Base-by-base conservation (phyloP, 495 filamentous ascomycete species). In the Letharia lupina region DNA sequence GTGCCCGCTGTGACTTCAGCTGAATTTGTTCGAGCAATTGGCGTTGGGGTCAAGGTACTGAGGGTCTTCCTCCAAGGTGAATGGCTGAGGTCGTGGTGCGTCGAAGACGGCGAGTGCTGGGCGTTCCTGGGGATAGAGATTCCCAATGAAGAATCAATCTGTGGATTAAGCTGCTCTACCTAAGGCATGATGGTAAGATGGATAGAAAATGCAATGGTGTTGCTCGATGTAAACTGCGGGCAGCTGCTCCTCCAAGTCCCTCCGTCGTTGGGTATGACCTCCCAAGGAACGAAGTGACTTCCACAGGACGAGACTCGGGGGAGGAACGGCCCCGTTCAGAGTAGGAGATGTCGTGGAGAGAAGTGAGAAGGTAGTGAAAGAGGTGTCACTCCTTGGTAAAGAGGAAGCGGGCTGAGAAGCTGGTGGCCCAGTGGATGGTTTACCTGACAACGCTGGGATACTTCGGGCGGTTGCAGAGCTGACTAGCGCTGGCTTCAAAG, bases 351-450 rank as follows among this genome's bases (percentile, higher is more conserved):
- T 65, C 62, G 62, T 37, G 66, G 67, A 68, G 65, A 44, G 64
- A 61, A 62, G 59, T 54, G 69, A 60, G 63, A 69, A 65, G 61
- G 68, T 67, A 63, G 64, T 71, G 65, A 65, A 56, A 64, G 33
- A 60, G 44, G n/a, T 40, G 6, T 52, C 16, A 65, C 23, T 39
- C 44, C 33, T 10, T 57, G 63, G n/a, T 65, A 33, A 65, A 59
- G 54, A 42, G 50, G 28, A 58, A 40, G 54, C 41, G 39, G 47
- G 47, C 50, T 40, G 44, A 50, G 45, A 56, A 39, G 62, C 31
- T 50, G 47, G 39, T 61, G 23, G 23, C 23, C 23, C 23, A 28
- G 23, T 28, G 58, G 35, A 37, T 13, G 42, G 59, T 61, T 45
- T 41, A 61, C 59, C 42, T 44, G 40, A 61, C 54, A 57, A 57